Evolutionary conservation across 179 eudicot species (phyloP), one percentile per base, ranked within the genome.

Genomic region (Patellifolia procumbens): DNA sequence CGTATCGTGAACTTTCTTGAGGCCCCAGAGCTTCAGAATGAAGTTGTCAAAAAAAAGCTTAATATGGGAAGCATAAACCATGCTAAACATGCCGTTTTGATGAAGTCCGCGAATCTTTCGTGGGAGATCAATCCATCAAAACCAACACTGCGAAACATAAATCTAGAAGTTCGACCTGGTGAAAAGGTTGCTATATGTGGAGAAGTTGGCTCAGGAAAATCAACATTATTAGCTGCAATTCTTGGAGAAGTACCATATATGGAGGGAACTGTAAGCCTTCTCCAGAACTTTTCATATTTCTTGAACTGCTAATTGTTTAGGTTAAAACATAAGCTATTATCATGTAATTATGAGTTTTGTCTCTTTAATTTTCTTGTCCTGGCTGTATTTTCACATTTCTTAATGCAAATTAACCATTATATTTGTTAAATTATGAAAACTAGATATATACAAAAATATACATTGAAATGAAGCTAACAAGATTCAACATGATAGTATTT

Each of bases 151-250:
- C 76, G 81, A 61, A 80, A 89, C 76, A 78, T 92, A 35, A 81
- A 82, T 82, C 76, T 92, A 64, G 88, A 77, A 61, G 90, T 84
- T 71, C 80, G 74, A 76, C 74, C 73, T 37, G 94, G 98, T 72
- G 88, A 89, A 55, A 93, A 87, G 80, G 72, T 91, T 29, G 98
- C 97, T 20, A 81, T 93, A 16, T 93, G 97, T 77, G 97, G 98
- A 65, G 97, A 91, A 73, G 96, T 93, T 59, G 98, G 98, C 11
- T 89, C 97, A 1, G 98, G 98, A 7, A 91, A 93, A 80, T 91
- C 98, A 0, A 89, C 93, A 20, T 88, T 93, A 76, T 71, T 91
- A 48, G 89, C 98, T 22, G 79, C 94, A 15, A 79, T 91, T 82
- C 92, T 93, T 66, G 94, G 96, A 66, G 97, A 93, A 89, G 87